Evolutionary conservation across 2,329 filamentous ascomycete genomes (phyloP), one percentile per base, ranked within the genome.

Genomic region (Alternaria panax): DNA sequence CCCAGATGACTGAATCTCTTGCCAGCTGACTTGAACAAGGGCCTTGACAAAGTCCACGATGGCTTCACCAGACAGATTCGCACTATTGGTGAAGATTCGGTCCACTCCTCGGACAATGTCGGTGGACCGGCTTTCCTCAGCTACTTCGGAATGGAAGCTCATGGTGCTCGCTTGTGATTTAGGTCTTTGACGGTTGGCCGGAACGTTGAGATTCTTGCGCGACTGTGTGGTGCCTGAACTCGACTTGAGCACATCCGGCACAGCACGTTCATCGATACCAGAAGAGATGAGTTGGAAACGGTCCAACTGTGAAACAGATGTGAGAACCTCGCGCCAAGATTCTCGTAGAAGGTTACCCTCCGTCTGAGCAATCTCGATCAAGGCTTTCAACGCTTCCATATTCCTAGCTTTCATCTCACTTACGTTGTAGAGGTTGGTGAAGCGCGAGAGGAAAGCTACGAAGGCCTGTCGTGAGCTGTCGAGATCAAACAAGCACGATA

Each of bases 361-460:
- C 0, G 91, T 92, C 71, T 96, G 90, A 6, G 93, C 95, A 41
- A 99, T 88, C 64, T 99, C 96, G 7, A 99, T 86, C 42, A 99
- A 83, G 1, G 92, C 91, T 76, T 96, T 96, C 54, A 99, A 82
- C 0, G 96, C 95, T 79, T 99, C 95, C 38, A 99, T 88, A 67
- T 99, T 96, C 85, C 98, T 98, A 5, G 92, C 90, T 74, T 93
- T 88, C 86, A 99, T 97, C 76, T 98, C 94, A 56, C 92, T 92
- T 2, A 97, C 86, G 73, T 98, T 99, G 77, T 96, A 96, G 18
- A 99, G 85, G 73, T 97, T 98, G 9, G 96, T 97, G 54, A 93
- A 94, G 69, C 96, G 95, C 59, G 93, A 92, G 61, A 99, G 83
- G 7, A 93, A 93, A 1, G 92, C 93, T 62, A 99, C 92, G 76